Base-by-base conservation (phyloP, 2,329 filamentous ascomycete species). In the Colletotrichum sp. region DNA sequence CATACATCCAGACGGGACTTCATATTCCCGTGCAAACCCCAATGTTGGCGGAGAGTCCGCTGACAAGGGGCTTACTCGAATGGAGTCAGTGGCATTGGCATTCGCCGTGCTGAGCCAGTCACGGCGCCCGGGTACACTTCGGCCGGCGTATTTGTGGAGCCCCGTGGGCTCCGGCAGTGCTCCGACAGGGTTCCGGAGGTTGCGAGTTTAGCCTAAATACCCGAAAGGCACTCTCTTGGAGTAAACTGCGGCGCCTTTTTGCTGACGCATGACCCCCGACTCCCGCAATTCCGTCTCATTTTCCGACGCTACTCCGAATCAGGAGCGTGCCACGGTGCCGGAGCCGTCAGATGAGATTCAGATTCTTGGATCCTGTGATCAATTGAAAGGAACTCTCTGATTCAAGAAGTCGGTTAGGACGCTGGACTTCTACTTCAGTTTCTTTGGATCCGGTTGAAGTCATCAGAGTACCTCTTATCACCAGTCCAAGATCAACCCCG, bases 301-400 rank as follows among this genome's bases (percentile, higher is more conserved):
- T 74, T 21, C 74, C 74, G 74, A 74, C 74, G 71, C 72, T 69
- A 62, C 65, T 69, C 74, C 74, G 59, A 65, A 69, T 74, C 59
- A 62, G 71, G 70, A 44, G 62, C 9, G 60, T 32, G 26, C 49
- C 30, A 71, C 49, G 69, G 24, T 28, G 3, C 24, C 57, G 60
- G 60, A 39, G 64, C 62, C 34, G 69, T 72, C 71, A 67, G 32
- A 62, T 76, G 63, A 71, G 59, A 67, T 52, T 57, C 21, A 15
- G 39, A 49, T 39, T 18, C 6, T 32, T 16, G 24, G 32, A n/a
- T 26, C 57, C 64, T n/a, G 34, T 57, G 32, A 30, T 34, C n/a
- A 7, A 44, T 28, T 24, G n/a, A 21, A n/a, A 52, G 18, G 2
- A 10, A 21, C 44, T 21, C 44, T 8, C 44, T 21, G 10, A 10